Conservation (phyloP, 345 rosid species). For the Mallotus nudiflorus region DNA sequence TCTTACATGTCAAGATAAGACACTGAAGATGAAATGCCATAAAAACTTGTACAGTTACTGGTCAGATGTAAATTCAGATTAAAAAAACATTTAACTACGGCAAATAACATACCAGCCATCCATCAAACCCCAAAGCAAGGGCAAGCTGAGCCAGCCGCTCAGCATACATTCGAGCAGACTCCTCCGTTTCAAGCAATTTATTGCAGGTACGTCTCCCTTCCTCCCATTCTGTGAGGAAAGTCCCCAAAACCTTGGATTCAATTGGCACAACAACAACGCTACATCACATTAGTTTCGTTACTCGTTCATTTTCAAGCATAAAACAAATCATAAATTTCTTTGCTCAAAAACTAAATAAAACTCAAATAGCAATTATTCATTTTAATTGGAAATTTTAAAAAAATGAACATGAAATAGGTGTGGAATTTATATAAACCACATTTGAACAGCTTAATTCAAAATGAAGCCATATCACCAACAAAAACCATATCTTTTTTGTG, state of each 20-base stretch:
- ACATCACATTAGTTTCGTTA: neutral
- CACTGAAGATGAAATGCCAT: neutral
- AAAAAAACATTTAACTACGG: neutral
- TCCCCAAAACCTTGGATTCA: conserved; percentile 71
- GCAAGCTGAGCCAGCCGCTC: conserved; percentile 72
- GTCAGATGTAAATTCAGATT: too few relatives aligned
- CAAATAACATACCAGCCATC: conserved; percentile 69
- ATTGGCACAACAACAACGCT: conserved; percentile 17
- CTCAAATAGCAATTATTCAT: neutral
- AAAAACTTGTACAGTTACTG: neutral
- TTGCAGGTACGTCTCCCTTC: conserved; percentile 58
- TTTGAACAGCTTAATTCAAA: neutral
- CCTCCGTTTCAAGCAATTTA: conserved; percentile 62
- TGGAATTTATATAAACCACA: neutral
- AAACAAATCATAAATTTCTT: neutral
- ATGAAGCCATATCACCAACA: neutral
- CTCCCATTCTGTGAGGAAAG: conserved; percentile 86
- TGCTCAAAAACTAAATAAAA: neutral
- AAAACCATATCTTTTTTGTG: neutral
- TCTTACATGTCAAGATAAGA: neutral
- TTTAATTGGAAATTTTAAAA: neutral
- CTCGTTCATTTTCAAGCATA: neutral
- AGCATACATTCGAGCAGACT: conserved; percentile 71
- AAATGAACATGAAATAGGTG: neutral
- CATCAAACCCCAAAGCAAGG: conserved; percentile 70